Base-by-base conservation (phyloP, 768 basidiomycete genomes). In the Termitomyces sp. region DNA sequence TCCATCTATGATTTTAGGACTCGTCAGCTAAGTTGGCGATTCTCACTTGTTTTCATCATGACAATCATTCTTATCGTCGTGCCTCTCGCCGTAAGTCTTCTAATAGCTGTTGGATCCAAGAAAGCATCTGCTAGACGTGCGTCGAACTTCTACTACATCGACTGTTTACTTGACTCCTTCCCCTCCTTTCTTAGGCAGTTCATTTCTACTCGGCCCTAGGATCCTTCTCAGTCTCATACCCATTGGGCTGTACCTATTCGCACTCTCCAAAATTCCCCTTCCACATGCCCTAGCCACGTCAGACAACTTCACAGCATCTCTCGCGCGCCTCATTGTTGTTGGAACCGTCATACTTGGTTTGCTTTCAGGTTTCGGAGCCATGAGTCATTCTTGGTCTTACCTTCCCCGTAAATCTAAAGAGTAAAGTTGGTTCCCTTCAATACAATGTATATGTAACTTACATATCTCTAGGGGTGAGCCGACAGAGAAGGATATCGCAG, bases 281-380 rank as follows among this genome's bases (percentile, higher is more conserved):
- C 90, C 89, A 5, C 59, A 69, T 19, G 77, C 76, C n/a, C 67
- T 83, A 5, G 54, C 64, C 9, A 65, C 71, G 6, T 66, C 74
- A 42, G 76, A 80, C 53, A 65, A 74, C 2, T 71, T 79, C 25
- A 80, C 79, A 9, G 73, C 82, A 1, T 75, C 80, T 0, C 73
- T 86, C 2, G 74, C 87, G 2, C 82, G 90, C 11, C 77, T 92
- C 14, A 82, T 87, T 19, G 87, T 92, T 19, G 70, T 93, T 21
- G 92, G 92, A 2, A 92, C 87, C 0, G 76, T 86, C 31, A 81
- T 92, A 55, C 83, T 94, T n/a, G 92, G 92, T 5, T 66, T 85
- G 3, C 75, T 94, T 5, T 90, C 91, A 0, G 92, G 92, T 0
- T 87, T 90, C 59, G 90, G 90, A 60, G 86, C 89, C 3, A 76